Evolutionary conservation across 2,329 filamentous ascomycete genomes (phyloP).

Genomic region (Hypomyces perniciosus): DNA sequence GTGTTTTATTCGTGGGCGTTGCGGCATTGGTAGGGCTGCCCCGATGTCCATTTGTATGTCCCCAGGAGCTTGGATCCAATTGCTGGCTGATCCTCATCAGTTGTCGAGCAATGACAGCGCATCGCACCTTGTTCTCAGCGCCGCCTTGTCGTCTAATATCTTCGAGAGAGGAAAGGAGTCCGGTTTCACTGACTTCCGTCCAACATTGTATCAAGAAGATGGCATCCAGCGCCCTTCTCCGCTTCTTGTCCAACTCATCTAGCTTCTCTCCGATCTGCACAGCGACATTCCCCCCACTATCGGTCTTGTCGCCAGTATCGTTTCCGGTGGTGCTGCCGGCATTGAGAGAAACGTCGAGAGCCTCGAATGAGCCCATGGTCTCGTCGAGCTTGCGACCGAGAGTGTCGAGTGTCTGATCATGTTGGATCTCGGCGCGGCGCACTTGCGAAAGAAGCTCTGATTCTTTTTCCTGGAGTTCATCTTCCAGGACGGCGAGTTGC

Average conservation of each 20-base stretch:
- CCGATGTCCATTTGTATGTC: constrained; percentile 52
- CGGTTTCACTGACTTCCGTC: constrained; percentile 88
- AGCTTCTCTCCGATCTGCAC: constrained; percentile 91
- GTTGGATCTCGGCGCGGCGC: constrained; percentile 82
- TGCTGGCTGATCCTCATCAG: constrained; percentile 90
- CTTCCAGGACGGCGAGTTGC: constrained; percentile 63
- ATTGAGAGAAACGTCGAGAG: constrained; percentile 77
- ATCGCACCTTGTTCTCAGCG: constrained; percentile 87
- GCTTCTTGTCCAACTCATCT: constrained; percentile 89
- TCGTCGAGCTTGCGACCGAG: constrained; percentile 85
- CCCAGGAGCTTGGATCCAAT: constrained; percentile 73
- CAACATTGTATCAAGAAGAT: constrained; percentile 95
- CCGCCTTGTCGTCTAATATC: constrained; percentile 80
- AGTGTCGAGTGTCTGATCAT: constrained; percentile 84
- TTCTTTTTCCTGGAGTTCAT: constrained; percentile 83
- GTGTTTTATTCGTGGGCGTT: constrained; percentile 33
- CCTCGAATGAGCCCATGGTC: constrained; percentile 87
- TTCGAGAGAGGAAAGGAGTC: constrained; percentile 79
- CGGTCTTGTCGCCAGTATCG: constrained; percentile 31
- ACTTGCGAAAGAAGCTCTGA: constrained; percentile 88
- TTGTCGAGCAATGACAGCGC: constrained; percentile 88
- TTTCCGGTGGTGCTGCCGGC: constrained; percentile 39
- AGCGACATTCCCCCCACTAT: constrained; percentile 75
- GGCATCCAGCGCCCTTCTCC: constrained; percentile 83
- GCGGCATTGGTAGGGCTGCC: constrained; percentile 45